Evolutionary conservation across 192 early-diverging fungal species (phyloP), one percentile per base, ranked within the genome.

Genomic region (Backusella luteola): DNA sequence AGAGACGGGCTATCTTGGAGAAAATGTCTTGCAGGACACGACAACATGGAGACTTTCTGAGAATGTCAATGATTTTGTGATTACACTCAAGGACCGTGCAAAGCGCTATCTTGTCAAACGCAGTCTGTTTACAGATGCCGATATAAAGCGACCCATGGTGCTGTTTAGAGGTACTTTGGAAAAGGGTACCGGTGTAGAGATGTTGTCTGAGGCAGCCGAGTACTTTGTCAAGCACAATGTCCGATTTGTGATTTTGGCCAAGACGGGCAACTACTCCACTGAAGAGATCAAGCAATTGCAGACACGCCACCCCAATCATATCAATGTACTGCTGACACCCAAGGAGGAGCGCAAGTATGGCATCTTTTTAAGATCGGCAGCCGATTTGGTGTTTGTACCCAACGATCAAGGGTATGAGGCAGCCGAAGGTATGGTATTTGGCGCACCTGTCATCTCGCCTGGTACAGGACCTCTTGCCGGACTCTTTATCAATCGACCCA

Each of bases 81-180:
- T 68, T 1, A 76, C 82, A 0, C 79, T 84, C 66, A 89, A 89
- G 53, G 83, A 86, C 26, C 77, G 77, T 26, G 85, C 87, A 14
- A 88, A 85, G 49, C 76, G 78, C 17, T 84, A 79, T 73, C 75
- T 89, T 66, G 76, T 81, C 29, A 81, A 74, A 34, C 83, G 84
- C 17, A 81, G 81, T 4, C 9, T 87, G 0, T 76, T 89, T 26
- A 71, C 72, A 0, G 79, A 83, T 44, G 73, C 81, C 0, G 88
- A 89, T 68, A 41, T 87, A 11, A 80, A 73, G 26, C 73, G 82
- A 4, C 84, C 84, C 32, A 29, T 89, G 34, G 81, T 88, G 0
- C 73, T 89, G 14, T 89, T 82, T 59, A 75, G 85, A 44, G 88
- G 88, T 38, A 76, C 79, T 9, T 86, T 89, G 72, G 82, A 89